Evolutionary conservation across 164 flowering plant genomes (phyloP), one percentile per base, ranked within the genome.

Genomic region (Liriodendron chinense): DNA sequence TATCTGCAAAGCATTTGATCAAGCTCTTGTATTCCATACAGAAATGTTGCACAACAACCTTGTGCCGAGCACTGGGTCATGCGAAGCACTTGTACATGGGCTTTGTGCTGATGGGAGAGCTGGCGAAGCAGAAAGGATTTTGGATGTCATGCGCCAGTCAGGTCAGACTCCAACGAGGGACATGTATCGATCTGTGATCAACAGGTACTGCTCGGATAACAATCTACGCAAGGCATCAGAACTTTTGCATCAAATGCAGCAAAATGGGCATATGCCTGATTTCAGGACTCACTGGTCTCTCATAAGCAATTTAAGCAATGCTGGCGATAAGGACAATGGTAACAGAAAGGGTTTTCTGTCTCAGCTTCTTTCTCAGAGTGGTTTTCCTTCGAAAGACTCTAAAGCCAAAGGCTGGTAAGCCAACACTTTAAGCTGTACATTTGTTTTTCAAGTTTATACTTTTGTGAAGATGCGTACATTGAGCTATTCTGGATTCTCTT

Each of bases 221-320:
- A 84, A 90, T 81, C 82, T 80, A 23, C 73, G 65, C 65, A 92
- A 90, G 85, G 92, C 89, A 59, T 86, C 92, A 20, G 85, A 87
- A 74, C 69, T 91, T 43, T 71, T 94, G 80, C 83, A 83, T 68
- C 75, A 71, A 65, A 96, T 96, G 98, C 98, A 94, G 77, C 77
- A 77, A 20, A 63, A 78, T 70, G 97, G 98, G 47, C 83, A 86
- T 81, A 84, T 78, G 72, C 92, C 97, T 25, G 97, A 91, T 65
- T 96, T 96, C 78, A 84, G 82, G 69, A 89, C 90, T 48, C 98
- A 96, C 34, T 96, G 99, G 99, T 90, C 97, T 57, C 81, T 96
- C 48, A 88, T 96, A 73, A 86, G 91, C 83, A 86, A 85, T 53
- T 78, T 96, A 82, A 86, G 84, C 75, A 82, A 72, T 70, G 78